Conservation (phyloP, 371 early-diverging fungal genomes). For the Capillidium rhysosporum region DNA sequence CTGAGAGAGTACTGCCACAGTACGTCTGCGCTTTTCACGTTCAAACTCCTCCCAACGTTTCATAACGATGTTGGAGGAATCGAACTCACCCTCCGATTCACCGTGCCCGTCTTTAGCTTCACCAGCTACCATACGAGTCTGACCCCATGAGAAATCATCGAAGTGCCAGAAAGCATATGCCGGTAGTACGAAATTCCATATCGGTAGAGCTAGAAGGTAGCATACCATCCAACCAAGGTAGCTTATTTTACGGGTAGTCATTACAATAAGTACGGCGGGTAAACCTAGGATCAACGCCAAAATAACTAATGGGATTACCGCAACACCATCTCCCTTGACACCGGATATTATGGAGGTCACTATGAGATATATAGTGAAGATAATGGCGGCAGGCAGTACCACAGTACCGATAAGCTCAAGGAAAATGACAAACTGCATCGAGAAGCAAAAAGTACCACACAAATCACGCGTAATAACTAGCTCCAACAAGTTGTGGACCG, state of each 20-base stretch:
- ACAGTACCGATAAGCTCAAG: conserved; percentile 69
- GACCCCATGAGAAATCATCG: conserved; percentile 92
- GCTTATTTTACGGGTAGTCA: conserved; percentile 60
- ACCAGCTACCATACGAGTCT: conserved; percentile 75
- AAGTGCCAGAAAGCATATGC: conserved; percentile 92
- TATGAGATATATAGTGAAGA: conserved; percentile 21
- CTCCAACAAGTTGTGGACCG: conserved; percentile 82
- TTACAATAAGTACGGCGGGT: conserved; percentile 66
- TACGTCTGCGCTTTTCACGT: conserved; percentile 12
- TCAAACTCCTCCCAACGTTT: conserved; percentile 46
- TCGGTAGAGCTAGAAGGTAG: conserved; percentile 53
- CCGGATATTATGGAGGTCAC: conserved; percentile 8
- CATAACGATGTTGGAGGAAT: conserved; percentile 34
- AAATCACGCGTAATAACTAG: conserved; percentile 65
- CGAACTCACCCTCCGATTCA: conserved; percentile 31
- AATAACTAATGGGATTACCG: conserved; percentile 31
- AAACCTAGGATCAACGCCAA: conserved; percentile 44
- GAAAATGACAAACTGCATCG: conserved; percentile 74
- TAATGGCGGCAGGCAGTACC: conserved; percentile 64
- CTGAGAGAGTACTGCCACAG: not conserved
- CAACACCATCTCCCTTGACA: conserved; percentile 5
- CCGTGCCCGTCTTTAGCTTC: conserved; percentile 18
- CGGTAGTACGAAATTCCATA: conserved; percentile 94
- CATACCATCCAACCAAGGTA: conserved; percentile 66
- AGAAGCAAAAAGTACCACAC: conserved; percentile 71